Conservation (phyloP, 2,329 filamentous ascomycete genomes). For the Chrysosporium queenslandicum region DNA sequence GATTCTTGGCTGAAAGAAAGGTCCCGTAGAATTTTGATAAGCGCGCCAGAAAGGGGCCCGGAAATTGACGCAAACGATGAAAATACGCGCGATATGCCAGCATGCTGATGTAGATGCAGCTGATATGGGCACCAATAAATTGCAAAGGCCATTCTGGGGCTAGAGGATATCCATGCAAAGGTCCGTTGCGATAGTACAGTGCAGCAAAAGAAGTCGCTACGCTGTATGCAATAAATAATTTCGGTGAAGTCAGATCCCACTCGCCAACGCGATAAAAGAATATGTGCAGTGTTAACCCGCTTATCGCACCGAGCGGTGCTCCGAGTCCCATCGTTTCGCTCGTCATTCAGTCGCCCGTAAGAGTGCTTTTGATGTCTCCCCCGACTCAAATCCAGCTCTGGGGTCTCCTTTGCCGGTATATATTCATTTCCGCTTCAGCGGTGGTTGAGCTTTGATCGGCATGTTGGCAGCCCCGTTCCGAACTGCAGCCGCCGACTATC, state of each 20-base stretch:
- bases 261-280: neutral
- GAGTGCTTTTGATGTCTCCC: too few species aligned
- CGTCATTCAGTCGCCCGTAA: too few species aligned
- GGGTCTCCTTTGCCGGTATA: too few species aligned
- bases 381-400: too few species aligned
- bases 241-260: constrained; percentile 1
- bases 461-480: too few species aligned
- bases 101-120: constrained; percentile 19
- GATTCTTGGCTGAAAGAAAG: constrained; percentile 6
- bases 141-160: neutral
- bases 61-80: constrained; percentile 22
- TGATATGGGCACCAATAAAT: neutral
- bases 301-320: neutral
- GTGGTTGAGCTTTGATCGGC: too few species aligned
- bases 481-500: too few species aligned
- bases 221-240: neutral
- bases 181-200: neutral
- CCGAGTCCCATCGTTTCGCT: neutral
- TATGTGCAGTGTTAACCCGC: neutral
- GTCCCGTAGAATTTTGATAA: constrained; percentile 21
- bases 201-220: neutral
- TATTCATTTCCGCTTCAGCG: too few species aligned
- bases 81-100: constrained; percentile 23
- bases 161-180: neutral
- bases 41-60: constrained; percentile 21